Conservation (phyloP, 108 stramenopile genomes). For the Cyclotella baltica region DNA sequence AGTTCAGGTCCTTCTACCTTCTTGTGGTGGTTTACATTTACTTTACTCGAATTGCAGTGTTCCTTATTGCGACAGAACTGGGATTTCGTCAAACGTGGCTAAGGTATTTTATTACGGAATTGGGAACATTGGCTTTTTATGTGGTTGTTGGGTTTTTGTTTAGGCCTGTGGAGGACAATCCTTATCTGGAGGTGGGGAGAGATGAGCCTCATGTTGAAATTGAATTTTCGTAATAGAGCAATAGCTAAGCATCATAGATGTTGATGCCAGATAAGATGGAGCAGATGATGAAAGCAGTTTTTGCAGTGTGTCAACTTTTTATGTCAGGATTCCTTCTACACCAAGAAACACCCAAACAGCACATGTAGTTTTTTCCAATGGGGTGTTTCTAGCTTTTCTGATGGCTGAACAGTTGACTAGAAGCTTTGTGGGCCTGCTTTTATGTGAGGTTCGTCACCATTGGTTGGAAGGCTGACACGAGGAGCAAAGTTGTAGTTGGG, state of each 20-base stretch:
- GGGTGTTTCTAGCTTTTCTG: no score
- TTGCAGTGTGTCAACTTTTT: no score
- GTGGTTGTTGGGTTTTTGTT: conserved; percentile 88
- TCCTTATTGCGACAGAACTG: conserved; percentile 85
- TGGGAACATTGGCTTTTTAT: conserved; percentile 91
- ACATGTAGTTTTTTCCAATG: no score
- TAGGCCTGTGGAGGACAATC: conserved; percentile 83
- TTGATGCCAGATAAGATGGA: no score
- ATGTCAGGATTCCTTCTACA: no score
- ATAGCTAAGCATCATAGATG: neutral
- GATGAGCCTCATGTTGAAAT: conserved; percentile 46
- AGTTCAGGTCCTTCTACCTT: conserved; percentile 95
- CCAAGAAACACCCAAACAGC: no score
- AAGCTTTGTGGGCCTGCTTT: no score
- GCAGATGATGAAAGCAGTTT: no score
- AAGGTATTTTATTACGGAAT: conserved; percentile 83
- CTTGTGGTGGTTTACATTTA: conserved; percentile 96
- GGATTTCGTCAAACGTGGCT: conserved; percentile 92
- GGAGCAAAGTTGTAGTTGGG: no score
- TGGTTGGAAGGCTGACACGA: no score
- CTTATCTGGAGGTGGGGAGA: conserved; percentile 64
- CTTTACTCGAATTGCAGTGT: conserved; percentile 95
- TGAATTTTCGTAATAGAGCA: conserved; percentile 22
- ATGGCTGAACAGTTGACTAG: no score
- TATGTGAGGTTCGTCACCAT: no score